phyloP scores from a whole-genome alignment of 805 yeast species.

The Wickerhamomyces tratensis region DNA sequence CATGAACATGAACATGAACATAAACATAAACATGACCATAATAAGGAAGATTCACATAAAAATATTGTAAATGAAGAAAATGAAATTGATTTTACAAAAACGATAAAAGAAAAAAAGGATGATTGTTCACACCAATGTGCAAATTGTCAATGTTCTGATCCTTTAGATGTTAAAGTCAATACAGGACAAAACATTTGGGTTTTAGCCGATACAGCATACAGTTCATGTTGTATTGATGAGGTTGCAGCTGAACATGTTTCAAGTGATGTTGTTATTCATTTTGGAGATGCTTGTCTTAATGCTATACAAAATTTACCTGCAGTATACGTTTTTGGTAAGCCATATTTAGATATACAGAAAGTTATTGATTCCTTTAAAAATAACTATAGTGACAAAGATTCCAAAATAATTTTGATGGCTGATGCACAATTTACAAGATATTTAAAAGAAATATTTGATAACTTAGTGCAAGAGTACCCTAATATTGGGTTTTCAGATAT shows the following conservation, averaged over 20 bases:
- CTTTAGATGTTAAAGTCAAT: slow-evolving; percentile 1
- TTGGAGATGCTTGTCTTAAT: slow-evolving; percentile 91
- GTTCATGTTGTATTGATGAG: slow-evolving; percentile 93
- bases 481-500: slow-evolving; percentile 31
- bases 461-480: slow-evolving; percentile 20
- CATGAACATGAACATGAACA: slow-evolving; percentile 1
- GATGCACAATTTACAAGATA: slow-evolving; percentile 56
- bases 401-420: slow-evolving; percentile 56
- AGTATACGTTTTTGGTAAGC: slow-evolving; percentile 70
- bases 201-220: slow-evolving; percentile 91
- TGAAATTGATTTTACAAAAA: background rate
- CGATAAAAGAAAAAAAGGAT: slow-evolving; percentile 3
- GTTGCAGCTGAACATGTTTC: slow-evolving; percentile 91
- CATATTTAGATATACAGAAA: slow-evolving; percentile 35
- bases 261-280: slow-evolving; percentile 81
- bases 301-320: slow-evolving; percentile 67
- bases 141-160: slow-evolving; percentile 17
- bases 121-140: slow-evolving; percentile 12
- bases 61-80: background rate
- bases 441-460: slow-evolving; percentile 29
- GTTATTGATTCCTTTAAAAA: slow-evolving; percentile 31
- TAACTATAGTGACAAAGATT: slow-evolving; percentile 28
- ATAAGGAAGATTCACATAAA: background rate
- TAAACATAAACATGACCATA: background rate
- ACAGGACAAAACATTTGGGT: slow-evolving; percentile 50